A percentile compares a stretch with the other conserved stretches of the same genome.
Evolutionary conservation across 2,329 filamentous ascomycete genomes (phyloP).

Genomic region (Stromatinia cepivora): DNA sequence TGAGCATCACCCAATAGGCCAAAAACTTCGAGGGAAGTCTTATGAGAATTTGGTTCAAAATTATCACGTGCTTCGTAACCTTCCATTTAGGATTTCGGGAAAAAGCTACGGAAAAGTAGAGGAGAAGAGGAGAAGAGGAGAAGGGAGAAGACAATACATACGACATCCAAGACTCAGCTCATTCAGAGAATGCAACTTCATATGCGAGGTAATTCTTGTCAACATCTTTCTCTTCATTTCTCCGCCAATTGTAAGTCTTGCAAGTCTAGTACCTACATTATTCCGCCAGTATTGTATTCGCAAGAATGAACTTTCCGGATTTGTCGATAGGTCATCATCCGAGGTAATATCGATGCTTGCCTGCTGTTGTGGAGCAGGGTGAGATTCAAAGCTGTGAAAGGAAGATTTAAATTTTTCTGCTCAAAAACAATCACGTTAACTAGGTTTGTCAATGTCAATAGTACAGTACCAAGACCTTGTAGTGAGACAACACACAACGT

Average conservation of each 20-base stretch:
- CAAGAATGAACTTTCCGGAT: conserved; percentile 7
- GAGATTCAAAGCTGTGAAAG: background rate
- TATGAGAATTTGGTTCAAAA: background rate
- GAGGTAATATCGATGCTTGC: conserved; percentile 4
- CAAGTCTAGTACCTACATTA: no score
- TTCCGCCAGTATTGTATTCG: background rate
- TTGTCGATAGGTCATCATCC: conserved; percentile 1
- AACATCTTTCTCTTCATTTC: background rate
- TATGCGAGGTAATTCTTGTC: background rate
- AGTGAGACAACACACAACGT: background rate
- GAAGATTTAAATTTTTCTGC: background rate
- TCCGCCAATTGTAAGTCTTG: conserved; percentile 2
- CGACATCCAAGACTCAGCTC: conserved; percentile 1
- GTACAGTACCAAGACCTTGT: conserved; percentile 6
- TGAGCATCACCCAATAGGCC: background rate
- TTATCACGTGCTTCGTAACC: background rate
- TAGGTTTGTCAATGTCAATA: background rate
- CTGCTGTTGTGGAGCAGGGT: background rate
- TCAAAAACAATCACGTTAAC: background rate
- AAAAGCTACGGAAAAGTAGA: background rate
- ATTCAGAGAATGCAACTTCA: background rate
- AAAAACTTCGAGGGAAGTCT: background rate
- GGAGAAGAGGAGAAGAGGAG: no score
- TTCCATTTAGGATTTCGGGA: background rate
- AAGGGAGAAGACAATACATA: no score